Percentiles rank a stretch among this genome's conserved stretches.
phyloP scores from a whole-genome alignment of 371 early-diverging fungal genomes.

The Mortierella sp. region DNA sequence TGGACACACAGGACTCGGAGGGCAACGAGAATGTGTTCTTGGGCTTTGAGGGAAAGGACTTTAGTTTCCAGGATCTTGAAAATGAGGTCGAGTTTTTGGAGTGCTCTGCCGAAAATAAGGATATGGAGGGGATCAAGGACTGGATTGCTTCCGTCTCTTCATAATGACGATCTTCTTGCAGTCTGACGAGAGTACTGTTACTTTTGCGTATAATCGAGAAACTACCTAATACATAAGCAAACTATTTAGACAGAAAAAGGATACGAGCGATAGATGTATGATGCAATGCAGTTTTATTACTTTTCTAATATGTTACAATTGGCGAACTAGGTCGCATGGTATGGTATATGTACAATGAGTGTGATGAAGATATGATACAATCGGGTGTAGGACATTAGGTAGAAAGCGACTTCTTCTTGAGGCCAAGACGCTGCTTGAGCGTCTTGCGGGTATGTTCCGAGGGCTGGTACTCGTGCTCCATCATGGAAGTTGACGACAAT shows the following conservation, averaged over 20 bases:
- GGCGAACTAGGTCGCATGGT: not conserved
- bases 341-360: constrained; percentile 4
- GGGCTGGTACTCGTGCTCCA: constrained; percentile 34
- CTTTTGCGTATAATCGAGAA: not conserved
- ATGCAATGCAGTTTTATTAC: not conserved
- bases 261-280: not conserved
- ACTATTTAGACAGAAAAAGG: not conserved
- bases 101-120: constrained; percentile 68
- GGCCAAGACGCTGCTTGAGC: constrained; percentile 32
- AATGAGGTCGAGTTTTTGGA: constrained; percentile 76
- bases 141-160: constrained; percentile 57
- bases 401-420: constrained; percentile 26
- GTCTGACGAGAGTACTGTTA: too few species aligned
- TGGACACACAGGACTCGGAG: constrained; percentile 75
- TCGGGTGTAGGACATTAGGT: not conserved
- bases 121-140: constrained; percentile 61
- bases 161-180: not conserved
- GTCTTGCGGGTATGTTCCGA: constrained; percentile 25
- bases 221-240: not conserved
- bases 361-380: constrained; percentile 1
- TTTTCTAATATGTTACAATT: not conserved
- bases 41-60: constrained; percentile 86
- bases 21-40: constrained; percentile 72
- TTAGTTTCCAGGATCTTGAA: constrained; percentile 84
- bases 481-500: not conserved